Evolutionary conservation across 2,329 filamentous ascomycete species (phyloP).

Genomic region (Dothideomycetes sp.): DNA sequence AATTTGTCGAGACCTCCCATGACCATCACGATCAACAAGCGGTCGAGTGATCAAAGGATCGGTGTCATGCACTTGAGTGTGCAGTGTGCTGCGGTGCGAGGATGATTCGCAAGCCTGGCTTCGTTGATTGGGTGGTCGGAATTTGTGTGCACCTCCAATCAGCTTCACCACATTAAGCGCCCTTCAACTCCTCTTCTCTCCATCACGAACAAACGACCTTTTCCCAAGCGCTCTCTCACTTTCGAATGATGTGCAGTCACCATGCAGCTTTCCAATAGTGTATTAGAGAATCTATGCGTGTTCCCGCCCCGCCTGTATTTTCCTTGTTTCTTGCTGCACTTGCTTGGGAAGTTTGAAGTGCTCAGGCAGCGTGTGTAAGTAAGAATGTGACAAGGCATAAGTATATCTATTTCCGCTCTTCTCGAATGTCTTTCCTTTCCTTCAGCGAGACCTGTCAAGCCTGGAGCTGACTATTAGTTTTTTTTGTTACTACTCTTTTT

Average conservation of each 20-base stretch:
- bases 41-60: not conserved
- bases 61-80: slow-evolving; percentile 12
- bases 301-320: slow-evolving; percentile 12
- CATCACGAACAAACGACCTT: not conserved
- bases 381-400: slow-evolving; percentile 12
- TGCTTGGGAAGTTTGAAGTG: not conserved
- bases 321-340: slow-evolving; percentile 4
- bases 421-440: slow-evolving; percentile 26
- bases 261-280: slow-evolving; percentile 17
- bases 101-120: not conserved
- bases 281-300: slow-evolving; percentile 12
- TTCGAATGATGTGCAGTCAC: slow-evolving; percentile 7
- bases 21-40: slow-evolving; percentile 2
- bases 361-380: slow-evolving; percentile 4
- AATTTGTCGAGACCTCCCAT: slow-evolving; percentile 10
- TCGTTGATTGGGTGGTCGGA: slow-evolving; percentile 5
- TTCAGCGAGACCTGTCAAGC: slow-evolving; percentile 44
- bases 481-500: slow-evolving; percentile 33
- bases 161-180: slow-evolving; percentile 2
- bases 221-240: slow-evolving; percentile 8
- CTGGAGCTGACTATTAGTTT: slow-evolving; percentile 41
- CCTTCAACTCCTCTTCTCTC: slow-evolving; percentile 2
- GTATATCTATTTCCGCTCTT: slow-evolving; percentile 17
- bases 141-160: slow-evolving; percentile 1
- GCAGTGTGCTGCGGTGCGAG: slow-evolving; percentile 3